Conservation (phyloP, 495 filamentous ascomycete species). For the Aeminium ludgeri region DNA sequence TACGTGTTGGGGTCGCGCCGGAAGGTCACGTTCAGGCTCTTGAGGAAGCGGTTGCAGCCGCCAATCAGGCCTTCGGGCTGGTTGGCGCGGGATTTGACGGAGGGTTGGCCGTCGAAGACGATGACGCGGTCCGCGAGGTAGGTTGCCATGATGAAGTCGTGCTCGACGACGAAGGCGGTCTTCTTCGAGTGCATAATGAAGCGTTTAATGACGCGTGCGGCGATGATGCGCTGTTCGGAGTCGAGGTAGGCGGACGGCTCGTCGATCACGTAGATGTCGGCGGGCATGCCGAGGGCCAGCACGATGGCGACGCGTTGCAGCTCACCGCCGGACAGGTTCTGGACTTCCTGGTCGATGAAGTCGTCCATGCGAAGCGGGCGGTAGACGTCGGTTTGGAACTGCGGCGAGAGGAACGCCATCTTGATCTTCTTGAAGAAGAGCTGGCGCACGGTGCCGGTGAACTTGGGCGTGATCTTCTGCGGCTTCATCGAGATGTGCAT, state of each 20-base stretch:
- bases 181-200: slow-evolving; percentile 99
- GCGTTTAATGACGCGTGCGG: slow-evolving; percentile 91
- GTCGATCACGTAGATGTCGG: slow-evolving; percentile 96
- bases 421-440: slow-evolving; percentile 97
- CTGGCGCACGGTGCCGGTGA: slow-evolving; percentile 84
- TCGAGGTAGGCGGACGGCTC: slow-evolving; percentile 91
- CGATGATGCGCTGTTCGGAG: slow-evolving; percentile 96
- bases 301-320: slow-evolving; percentile 97
- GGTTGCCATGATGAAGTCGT: slow-evolving; percentile 99
- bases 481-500: slow-evolving; percentile 99
- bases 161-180: slow-evolving; percentile 96
- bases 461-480: slow-evolving; percentile 97
- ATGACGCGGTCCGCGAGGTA: slow-evolving; percentile 97
- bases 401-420: slow-evolving; percentile 82
- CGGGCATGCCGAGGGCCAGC: slow-evolving; percentile 82
- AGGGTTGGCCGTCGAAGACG: slow-evolving; percentile 89
- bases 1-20: slow-evolving; percentile 92
- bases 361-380: slow-evolving; percentile 95
- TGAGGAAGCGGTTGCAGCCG: slow-evolving; percentile 91
- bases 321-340: slow-evolving; percentile 97
- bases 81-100: slow-evolving; percentile 73
- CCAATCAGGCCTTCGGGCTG: slow-evolving; percentile 79
- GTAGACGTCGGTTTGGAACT: slow-evolving; percentile 98
- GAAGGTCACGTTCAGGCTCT: slow-evolving; percentile 94
- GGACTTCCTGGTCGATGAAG: slow-evolving; percentile 98